Evolutionary conservation across 2,329 filamentous ascomycete species (phyloP).

Genomic region (Fusarium nygamai): DNA sequence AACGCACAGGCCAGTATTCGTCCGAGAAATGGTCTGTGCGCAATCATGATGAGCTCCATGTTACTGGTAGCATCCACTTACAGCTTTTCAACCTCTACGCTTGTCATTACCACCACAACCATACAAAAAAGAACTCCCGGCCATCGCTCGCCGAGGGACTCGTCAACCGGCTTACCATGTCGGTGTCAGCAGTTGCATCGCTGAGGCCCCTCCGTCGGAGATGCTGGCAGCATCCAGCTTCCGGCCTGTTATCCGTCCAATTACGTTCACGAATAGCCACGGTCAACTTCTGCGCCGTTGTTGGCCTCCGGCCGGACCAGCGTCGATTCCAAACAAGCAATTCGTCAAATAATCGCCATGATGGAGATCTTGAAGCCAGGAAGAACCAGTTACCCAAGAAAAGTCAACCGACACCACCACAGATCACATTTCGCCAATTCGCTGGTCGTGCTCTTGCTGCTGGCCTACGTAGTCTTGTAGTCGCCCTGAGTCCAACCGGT

Average conservation of each 20-base stretch:
- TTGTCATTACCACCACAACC: conserved; percentile 11
- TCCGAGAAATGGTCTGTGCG: conserved; percentile 34
- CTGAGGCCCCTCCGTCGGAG: conserved; percentile 46
- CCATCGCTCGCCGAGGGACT: conserved; percentile 10
- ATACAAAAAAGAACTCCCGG: not conserved
- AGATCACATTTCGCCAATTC: conserved; percentile 47
- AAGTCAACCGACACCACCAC: conserved; percentile 32
- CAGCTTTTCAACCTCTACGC: conserved; percentile 26
- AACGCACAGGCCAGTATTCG: conserved; percentile 36
- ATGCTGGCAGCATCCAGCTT: conserved; percentile 44
- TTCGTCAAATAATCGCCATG: conserved; percentile 14
- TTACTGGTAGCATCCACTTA: conserved; percentile 4
- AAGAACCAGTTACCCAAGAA: conserved; percentile 41
- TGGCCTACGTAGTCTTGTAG: conserved; percentile 48
- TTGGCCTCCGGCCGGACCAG: conserved; percentile 43
- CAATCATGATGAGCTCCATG: conserved; percentile 20
- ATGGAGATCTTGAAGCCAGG: conserved; percentile 24
- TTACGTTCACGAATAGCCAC: conserved; percentile 43
- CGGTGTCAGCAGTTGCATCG: conserved; percentile 48
- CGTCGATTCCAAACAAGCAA: conserved; percentile 44
- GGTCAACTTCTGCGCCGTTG: conserved; percentile 44
- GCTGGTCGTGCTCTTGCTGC: conserved; percentile 45
- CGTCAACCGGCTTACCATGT: conserved; percentile 41
- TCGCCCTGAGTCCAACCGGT: conserved; percentile 49
- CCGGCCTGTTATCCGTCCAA: conserved; percentile 48